Conservation (phyloP, 2,329 filamentous ascomycete species). For the Keithomyces neogunnii region DNA sequence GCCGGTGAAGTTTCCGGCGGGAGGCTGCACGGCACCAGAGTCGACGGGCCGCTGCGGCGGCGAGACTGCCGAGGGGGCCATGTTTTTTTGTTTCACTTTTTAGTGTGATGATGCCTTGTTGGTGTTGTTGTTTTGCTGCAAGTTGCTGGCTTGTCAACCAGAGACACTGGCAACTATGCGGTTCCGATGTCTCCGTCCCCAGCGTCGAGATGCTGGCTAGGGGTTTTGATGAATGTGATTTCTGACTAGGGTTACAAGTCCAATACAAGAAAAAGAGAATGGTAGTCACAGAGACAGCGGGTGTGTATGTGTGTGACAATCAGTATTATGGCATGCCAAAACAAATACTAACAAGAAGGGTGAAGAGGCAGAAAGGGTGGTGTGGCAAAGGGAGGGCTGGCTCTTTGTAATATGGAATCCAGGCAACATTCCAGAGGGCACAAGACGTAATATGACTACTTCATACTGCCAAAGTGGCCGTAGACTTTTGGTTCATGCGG, state of each 20-base stretch:
- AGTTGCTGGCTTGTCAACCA: too few species aligned
- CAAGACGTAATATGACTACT: not conserved
- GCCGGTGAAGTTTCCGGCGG: conserved; percentile 56
- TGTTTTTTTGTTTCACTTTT: conserved; percentile 19
- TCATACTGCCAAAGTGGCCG: not conserved
- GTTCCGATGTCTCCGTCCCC: too few species aligned
- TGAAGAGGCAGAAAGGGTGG: not conserved
- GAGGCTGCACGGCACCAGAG: conserved; percentile 26
- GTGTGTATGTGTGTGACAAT: not conserved
- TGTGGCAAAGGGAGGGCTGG: not conserved
- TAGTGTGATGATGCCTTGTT: conserved; percentile 1
- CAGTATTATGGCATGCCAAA: not conserved
- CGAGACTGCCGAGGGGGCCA: conserved; percentile 53
- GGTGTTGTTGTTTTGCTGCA: not conserved
- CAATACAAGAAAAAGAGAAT: not conserved
- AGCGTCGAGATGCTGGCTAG: too few species aligned
- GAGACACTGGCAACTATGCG: too few species aligned
- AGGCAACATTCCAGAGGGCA: not conserved
- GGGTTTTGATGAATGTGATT: too few species aligned
- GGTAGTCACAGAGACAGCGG: not conserved
- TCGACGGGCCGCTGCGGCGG: conserved; percentile 35
- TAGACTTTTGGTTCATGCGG: not conserved
- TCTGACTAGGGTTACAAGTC: too few species aligned
- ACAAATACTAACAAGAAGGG: not conserved
- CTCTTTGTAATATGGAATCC: not conserved